Percentiles rank a stretch among this genome's conserved stretches.
These are phyloP conservation scores for Stephania japonica DNA, from an alignment of 164 flowering plant genomes.

Conservation along the genomic window DNA sequence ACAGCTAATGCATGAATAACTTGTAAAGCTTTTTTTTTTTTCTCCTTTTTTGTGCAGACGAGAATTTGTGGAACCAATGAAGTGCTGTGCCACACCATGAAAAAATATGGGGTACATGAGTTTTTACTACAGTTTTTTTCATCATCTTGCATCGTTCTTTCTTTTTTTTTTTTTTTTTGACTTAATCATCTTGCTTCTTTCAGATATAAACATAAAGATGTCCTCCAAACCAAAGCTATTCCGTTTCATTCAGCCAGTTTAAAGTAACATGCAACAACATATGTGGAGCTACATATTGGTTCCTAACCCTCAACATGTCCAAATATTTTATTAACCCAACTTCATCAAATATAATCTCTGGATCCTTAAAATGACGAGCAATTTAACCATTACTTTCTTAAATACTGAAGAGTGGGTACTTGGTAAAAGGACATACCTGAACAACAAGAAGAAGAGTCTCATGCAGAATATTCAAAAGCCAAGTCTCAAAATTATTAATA, in stretches of 20 bases:
- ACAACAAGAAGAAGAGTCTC: constrained; percentile 92
- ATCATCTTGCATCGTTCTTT: neutral
- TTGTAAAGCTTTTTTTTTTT: neutral
- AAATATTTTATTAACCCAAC: neutral
- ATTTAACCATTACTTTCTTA: neutral
- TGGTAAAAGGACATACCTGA: constrained; percentile 54
- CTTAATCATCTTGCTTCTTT: neutral
- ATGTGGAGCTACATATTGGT: neutral
- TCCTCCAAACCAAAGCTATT: neutral
- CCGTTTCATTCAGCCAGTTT: neutral
- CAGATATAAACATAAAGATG: neutral
- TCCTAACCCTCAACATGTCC: neutral
- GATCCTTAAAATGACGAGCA: neutral
- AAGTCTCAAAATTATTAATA: constrained; percentile 69
- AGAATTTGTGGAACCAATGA: neutral
- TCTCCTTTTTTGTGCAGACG: neutral
- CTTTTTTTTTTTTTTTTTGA: no score
- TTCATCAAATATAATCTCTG: neutral
- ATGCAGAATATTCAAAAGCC: constrained; percentile 81
- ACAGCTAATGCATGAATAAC: neutral
- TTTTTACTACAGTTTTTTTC: neutral
- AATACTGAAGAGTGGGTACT: neutral
- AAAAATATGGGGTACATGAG: neutral
- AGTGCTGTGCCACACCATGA: neutral
- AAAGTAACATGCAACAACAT: neutral